These are phyloP conservation scores for Ascochyta pisi DNA, from an alignment of 2,329 filamentous ascomycete genomes.

Conservation along the genomic window DNA sequence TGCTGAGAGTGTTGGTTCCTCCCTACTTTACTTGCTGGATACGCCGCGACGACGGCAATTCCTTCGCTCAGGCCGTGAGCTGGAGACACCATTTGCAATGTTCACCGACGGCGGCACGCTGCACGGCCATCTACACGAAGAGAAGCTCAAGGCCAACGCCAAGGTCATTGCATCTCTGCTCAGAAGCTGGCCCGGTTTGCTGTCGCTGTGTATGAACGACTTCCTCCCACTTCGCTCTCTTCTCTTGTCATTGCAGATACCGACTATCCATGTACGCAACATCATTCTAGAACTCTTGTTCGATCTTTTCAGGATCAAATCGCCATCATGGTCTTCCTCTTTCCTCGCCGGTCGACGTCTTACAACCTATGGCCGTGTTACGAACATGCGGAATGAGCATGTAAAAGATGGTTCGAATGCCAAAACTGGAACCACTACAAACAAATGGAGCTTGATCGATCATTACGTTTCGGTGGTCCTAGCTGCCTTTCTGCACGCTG, in stretches of 20 bases:
- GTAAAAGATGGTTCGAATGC: conserved; percentile 62
- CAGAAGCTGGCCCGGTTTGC: conserved; percentile 91
- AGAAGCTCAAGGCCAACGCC: conserved; percentile 81
- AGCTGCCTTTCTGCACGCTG: conserved; percentile 82
- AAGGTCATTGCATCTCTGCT: conserved; percentile 91
- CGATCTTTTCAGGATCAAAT: conserved; percentile 84
- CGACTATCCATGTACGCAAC: conserved; percentile 66
- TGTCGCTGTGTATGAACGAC: conserved; percentile 86
- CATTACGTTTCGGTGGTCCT: conserved; percentile 92
- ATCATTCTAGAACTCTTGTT: conserved; percentile 89
- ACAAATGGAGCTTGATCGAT: conserved; percentile 78
- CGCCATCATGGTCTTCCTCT: conserved; percentile 91
- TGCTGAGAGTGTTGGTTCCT: conserved; percentile 83
- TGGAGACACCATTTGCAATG: conserved; percentile 84
- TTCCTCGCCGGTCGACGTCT: conserved; percentile 91
- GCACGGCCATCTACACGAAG: conserved; percentile 60
- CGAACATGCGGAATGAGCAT: conserved; percentile 73
- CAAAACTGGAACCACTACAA: conserved; percentile 70
- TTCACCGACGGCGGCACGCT: conserved; percentile 81
- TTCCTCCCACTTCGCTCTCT: conserved; percentile 85
- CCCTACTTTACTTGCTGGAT: conserved; percentile 91
- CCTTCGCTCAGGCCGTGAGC: conserved; percentile 84
- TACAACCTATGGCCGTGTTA: conserved; percentile 95
- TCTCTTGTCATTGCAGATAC: conserved; percentile 68
- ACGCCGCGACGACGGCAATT: conserved; percentile 80